Evolutionary conservation across 2,329 filamentous ascomycete species (phyloP).

Genomic region (Didymosphaeria variabile): DNA sequence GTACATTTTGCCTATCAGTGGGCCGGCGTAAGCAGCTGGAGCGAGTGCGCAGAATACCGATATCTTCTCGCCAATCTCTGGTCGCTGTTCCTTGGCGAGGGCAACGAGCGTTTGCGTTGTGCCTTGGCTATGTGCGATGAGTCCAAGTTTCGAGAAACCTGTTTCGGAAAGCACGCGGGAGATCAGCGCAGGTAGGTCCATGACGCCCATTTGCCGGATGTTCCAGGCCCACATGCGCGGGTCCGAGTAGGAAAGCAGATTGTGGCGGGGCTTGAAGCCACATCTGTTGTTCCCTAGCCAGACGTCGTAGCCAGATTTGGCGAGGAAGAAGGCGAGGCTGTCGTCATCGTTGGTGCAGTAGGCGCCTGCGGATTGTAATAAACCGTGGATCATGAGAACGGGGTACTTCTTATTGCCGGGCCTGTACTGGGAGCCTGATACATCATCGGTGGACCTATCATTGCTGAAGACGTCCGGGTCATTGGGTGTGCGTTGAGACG

Average conservation of each 20-base stretch:
- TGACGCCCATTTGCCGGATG: constrained; percentile 89
- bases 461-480: constrained; percentile 70
- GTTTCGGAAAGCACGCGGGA: constrained; percentile 84
- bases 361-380: constrained; percentile 86
- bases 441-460: constrained; percentile 31
- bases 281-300: constrained; percentile 96
- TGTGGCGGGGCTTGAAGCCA: constrained; percentile 82
- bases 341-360: constrained; percentile 92
- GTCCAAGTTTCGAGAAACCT: constrained; percentile 80
- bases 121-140: constrained; percentile 89
- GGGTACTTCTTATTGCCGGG: constrained; percentile 73
- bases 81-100: constrained; percentile 87
- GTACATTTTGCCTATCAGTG: constrained; percentile 84
- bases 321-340: constrained; percentile 89
- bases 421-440: constrained; percentile 37
- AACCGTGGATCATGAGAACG: constrained; percentile 84
- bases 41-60: constrained; percentile 92
- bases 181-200: constrained; percentile 83
- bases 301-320: constrained; percentile 91
- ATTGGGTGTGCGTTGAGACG: constrained; percentile 61
- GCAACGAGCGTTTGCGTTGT: constrained; percentile 90
- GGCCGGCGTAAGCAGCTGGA: constrained; percentile 88
- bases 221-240: constrained; percentile 98
- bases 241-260: constrained; percentile 73
- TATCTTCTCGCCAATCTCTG: constrained; percentile 81